Evolutionary conservation across 768 basidiomycete species (phyloP).

Genomic region (Hypholoma sublateritium): DNA sequence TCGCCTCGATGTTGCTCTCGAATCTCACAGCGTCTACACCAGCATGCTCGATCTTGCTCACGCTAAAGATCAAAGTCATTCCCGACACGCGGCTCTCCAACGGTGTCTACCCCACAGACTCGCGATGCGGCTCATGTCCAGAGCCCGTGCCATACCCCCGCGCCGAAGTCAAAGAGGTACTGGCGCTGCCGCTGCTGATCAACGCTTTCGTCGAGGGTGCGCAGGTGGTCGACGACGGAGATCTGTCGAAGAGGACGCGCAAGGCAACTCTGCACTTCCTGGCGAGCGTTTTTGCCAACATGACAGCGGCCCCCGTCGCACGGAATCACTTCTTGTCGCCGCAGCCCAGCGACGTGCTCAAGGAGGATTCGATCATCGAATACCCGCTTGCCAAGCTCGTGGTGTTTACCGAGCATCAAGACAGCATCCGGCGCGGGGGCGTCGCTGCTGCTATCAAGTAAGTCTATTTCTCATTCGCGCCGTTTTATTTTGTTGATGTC

Average conservation of each 20-base stretch:
- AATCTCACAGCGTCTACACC: constrained; percentile 81
- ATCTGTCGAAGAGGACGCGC: constrained; percentile 47
- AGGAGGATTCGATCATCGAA: constrained; percentile 49
- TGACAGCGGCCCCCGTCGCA: constrained; percentile 72
- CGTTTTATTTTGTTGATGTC: constrained; percentile 12
- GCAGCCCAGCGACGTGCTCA: constrained; percentile 47
- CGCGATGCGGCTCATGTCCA: constrained; percentile 77
- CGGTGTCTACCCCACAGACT: constrained; percentile 70
- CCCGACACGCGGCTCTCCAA: constrained; percentile 46
- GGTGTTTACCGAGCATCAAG: constrained; percentile 86
- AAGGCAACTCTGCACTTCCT: constrained; percentile 90
- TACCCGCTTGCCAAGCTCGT: constrained; percentile 84
- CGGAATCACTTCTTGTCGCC: constrained; percentile 81
- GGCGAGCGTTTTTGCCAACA: constrained; percentile 91
- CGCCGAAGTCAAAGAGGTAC: constrained; percentile 49
- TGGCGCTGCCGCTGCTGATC: constrained; percentile 78
- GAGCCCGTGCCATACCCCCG: constrained; percentile 72
- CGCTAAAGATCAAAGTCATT: constrained; percentile 66
- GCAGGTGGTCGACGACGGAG: constrained; percentile 46
- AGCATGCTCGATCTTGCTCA: constrained; percentile 63
- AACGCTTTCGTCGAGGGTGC: constrained; percentile 87
- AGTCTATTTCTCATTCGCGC: constrained; percentile 15
- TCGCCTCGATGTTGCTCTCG: constrained; percentile 97
- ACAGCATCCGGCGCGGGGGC: constrained; percentile 84
- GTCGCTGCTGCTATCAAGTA: constrained; percentile 88